Conservation (phyloP, 2,329 filamentous ascomycete genomes). For the Colletotrichum salicis region DNA sequence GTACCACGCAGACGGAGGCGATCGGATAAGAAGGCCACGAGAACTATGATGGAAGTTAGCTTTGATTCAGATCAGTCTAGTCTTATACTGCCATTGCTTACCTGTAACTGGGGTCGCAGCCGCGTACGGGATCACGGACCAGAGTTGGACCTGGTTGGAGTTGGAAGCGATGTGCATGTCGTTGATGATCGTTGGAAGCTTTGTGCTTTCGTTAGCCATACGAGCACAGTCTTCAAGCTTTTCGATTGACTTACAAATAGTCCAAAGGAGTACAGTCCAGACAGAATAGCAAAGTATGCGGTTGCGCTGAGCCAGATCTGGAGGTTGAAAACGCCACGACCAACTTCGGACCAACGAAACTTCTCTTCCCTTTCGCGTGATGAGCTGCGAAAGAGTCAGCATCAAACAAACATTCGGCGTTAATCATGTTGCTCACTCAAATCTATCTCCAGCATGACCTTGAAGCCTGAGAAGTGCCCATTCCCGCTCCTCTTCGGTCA, state of each 20-base stretch:
- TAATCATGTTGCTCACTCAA: conserved; percentile 40
- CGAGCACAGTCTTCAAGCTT: no score
- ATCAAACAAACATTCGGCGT: fast-evolving
- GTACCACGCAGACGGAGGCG: conserved; percentile 67
- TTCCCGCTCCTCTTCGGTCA: conserved; percentile 62
- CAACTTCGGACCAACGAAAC: conserved; percentile 71
- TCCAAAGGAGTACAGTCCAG: conserved; percentile 71
- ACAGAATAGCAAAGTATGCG: conserved; percentile 69
- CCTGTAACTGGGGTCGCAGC: conserved; percentile 67
- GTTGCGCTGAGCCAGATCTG: conserved; percentile 72
- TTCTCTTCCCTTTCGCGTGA: conserved; percentile 52
- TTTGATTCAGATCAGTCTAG: fast-evolving
- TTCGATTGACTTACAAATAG: conserved; percentile 60
- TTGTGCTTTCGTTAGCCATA: not conserved
- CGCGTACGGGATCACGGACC: conserved; percentile 73
- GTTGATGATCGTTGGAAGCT: conserved; percentile 73
- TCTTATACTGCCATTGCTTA: conserved; percentile 38
- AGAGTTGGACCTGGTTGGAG: conserved; percentile 68
- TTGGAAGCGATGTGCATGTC: conserved; percentile 64
- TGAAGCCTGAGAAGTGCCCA: conserved; percentile 58
- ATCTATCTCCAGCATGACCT: conserved; percentile 48
- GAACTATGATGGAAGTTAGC: conserved; percentile 45
- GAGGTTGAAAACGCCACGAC: conserved; percentile 67
- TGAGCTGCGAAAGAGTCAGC: conserved; percentile 23
- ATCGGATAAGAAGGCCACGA: conserved; percentile 68